Evolutionary conservation across 78 protist species (phyloP).

Genomic region (Andalucia godoyi): DNA sequence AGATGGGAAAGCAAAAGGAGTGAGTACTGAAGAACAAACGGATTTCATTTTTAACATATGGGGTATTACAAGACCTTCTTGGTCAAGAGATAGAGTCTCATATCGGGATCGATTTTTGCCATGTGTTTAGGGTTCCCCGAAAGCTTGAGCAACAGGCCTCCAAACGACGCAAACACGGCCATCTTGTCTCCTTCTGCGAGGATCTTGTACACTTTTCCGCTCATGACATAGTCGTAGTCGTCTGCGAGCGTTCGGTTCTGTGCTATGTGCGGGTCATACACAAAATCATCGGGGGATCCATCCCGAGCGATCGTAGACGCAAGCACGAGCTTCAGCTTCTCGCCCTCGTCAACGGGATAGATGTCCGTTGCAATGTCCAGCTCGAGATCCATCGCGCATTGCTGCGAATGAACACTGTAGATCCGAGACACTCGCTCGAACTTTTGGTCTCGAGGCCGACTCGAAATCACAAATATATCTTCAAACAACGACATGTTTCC

Average conservation of each 20-base stretch:
- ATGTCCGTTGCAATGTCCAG: constrained; percentile 74
- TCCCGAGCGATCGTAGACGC: constrained; percentile 50
- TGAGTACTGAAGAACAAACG: too few species aligned
- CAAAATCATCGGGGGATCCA: constrained; percentile 41
- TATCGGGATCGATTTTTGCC: background rate
- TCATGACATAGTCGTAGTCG: constrained; percentile 70
- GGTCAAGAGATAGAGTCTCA: constrained; percentile 28
- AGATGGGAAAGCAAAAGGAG: too few species aligned
- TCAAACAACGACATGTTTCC: too few species aligned
- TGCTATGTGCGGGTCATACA: constrained; percentile 19
- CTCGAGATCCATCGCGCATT: constrained; percentile 49
- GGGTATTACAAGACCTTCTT: background rate
- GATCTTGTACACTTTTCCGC: constrained; percentile 73
- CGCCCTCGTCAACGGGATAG: constrained; percentile 51
- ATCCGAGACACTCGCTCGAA: too few species aligned
- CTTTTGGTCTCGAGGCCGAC: too few species aligned
- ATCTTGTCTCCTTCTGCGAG: constrained; percentile 13
- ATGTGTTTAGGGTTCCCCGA: constrained; percentile 57
- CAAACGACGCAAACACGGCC: constrained; percentile 69
- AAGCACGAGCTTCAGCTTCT: constrained; percentile 51
- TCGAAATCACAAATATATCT: too few species aligned
- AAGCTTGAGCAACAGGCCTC: constrained; percentile 77
- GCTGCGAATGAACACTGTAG: constrained; percentile 46
- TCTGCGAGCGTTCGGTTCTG: constrained; percentile 40
- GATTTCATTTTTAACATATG: too few species aligned